Conservation (phyloP, 2,329 filamentous ascomycete genomes). For the Trichoderma oligosporum region DNA sequence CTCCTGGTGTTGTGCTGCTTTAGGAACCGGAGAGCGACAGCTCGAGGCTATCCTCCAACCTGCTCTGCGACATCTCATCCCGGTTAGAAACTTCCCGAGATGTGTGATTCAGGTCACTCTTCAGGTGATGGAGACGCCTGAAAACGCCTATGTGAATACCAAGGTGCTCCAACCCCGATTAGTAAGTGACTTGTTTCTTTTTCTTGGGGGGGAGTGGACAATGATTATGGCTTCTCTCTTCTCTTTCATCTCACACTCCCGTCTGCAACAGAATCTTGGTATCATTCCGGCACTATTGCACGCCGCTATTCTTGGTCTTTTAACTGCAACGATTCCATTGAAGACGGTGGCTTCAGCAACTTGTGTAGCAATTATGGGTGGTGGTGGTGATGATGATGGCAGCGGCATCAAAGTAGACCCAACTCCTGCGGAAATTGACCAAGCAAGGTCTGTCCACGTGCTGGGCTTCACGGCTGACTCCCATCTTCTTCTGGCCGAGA, state of each 20-base stretch:
- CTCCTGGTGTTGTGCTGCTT: not conserved
- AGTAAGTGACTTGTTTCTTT: slow-evolving; percentile 41
- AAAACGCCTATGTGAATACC: slow-evolving; percentile 60
- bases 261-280: slow-evolving; percentile 61
- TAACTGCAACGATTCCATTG: slow-evolving; percentile 80
- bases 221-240: not conserved
- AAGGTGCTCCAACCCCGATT: slow-evolving; percentile 58
- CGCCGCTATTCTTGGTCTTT: slow-evolving; percentile 69
- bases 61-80: slow-evolving; percentile 69
- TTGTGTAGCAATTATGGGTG: slow-evolving; percentile 57
- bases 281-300: slow-evolving; percentile 81
- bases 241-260: slow-evolving; percentile 18
- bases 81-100: slow-evolving; percentile 71
- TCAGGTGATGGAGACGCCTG: slow-evolving; percentile 68
- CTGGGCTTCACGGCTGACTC: slow-evolving; percentile 73
- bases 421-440: slow-evolving; percentile 56
- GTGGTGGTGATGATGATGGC: slow-evolving; percentile 25
- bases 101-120: slow-evolving; percentile 76
- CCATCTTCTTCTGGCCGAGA: slow-evolving; percentile 73
- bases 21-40: slow-evolving; percentile 72
- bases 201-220: too few relatives aligned
- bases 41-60: slow-evolving; percentile 73
- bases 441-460: slow-evolving; percentile 72
- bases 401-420: slow-evolving; percentile 54
- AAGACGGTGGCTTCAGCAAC: slow-evolving; percentile 66